A percentile compares a stretch with the other conserved stretches of the same genome.
phyloP scores from a whole-genome alignment of 345 rosid species.

The Cardamine occulta region DNA sequence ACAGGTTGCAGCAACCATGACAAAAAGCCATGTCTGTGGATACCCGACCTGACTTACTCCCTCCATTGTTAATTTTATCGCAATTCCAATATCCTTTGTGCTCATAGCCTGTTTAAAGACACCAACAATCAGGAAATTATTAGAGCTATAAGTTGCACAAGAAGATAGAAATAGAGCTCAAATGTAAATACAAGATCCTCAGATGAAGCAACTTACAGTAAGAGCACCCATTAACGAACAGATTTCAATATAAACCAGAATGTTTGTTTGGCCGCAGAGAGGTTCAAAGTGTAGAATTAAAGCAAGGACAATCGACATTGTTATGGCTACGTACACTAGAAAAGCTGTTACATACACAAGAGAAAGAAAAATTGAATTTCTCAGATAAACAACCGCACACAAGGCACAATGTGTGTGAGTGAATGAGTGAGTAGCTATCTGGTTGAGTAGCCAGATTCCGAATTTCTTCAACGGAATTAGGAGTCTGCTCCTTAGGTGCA shows the following conservation, averaged over 20 bases:
- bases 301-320: slow-evolving; percentile 74
- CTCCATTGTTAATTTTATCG: slow-evolving; percentile 85
- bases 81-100: slow-evolving; percentile 95
- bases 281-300: slow-evolving; percentile 77
- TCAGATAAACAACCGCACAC: slow-evolving; percentile 13
- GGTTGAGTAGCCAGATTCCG: slow-evolving; percentile 88
- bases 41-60: slow-evolving; percentile 82
- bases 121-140: neutral
- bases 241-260: slow-evolving; percentile 81
- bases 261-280: slow-evolving; percentile 75
- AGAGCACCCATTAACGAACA: slow-evolving; percentile 97
- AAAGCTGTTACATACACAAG: slow-evolving; percentile 64
- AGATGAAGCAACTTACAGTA: slow-evolving; percentile 62
- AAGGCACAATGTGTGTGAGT: neutral
- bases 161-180: neutral
- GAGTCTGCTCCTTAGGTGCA: slow-evolving; percentile 82
- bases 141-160: neutral
- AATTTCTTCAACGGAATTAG: slow-evolving; percentile 75
- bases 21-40: slow-evolving; percentile 86
- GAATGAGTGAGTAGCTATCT: slow-evolving; percentile 41
- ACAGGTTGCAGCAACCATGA: slow-evolving; percentile 71
- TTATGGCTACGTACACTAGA: slow-evolving; percentile 69
- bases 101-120: slow-evolving; percentile 79
- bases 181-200: neutral
- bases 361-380: neutral